Evolutionary conservation across 2,329 filamentous ascomycete genomes (phyloP), one percentile per base, ranked within the genome.

Genomic region (Tolypocladium nubicola): DNA sequence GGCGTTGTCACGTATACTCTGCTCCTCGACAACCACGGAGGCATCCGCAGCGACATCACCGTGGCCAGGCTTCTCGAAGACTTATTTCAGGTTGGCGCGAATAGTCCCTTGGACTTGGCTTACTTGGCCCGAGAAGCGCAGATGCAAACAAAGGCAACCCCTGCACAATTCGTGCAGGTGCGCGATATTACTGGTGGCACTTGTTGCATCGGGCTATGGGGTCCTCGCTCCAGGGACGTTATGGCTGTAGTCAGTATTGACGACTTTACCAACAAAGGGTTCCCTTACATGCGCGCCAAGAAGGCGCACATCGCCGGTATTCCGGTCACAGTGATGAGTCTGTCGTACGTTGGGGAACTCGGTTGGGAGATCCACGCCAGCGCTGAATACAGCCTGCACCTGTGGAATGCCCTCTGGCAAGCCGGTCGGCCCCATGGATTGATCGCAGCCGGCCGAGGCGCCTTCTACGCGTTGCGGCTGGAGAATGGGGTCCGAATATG

Each of bases 291-390:
- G 59, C 70, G 72, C 1, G 73, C 76, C 52, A 82, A 80, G 68
- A 71, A 69, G 21, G 73, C 75, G 0, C 73, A 67, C 57, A 74
- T 86, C 53, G 73, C 71, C 9, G 80, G 82, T 0, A 75, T 86
- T 16, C 83, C 84, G 0, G 80, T 84, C 3, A 79, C 73, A 0
- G 75, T 74, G 0, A 76, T 84, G 63, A 75, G 80, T 3, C 73
- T 83, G 41, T 86, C 83, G 0, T 83, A 80, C 54, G 79, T 86
- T 4, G 83, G 84, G 7, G 83, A 86, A 61, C 69, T 75, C 0
- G 83, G 84, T 1, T 86, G 82, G 81, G 83, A 86, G 64, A 76
- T 86, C 23, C 81, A 84, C 59, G 76, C 82, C 1, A 83, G 74
- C 39, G 79, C 83, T 0, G 83, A 86, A 33, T 76, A 80, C 45